Percentiles rank a stretch among this genome's conserved stretches.
These are phyloP conservation scores for Fraxinus dipetala DNA, from an alignment of 305 asterid species.

Conservation along the genomic window DNA sequence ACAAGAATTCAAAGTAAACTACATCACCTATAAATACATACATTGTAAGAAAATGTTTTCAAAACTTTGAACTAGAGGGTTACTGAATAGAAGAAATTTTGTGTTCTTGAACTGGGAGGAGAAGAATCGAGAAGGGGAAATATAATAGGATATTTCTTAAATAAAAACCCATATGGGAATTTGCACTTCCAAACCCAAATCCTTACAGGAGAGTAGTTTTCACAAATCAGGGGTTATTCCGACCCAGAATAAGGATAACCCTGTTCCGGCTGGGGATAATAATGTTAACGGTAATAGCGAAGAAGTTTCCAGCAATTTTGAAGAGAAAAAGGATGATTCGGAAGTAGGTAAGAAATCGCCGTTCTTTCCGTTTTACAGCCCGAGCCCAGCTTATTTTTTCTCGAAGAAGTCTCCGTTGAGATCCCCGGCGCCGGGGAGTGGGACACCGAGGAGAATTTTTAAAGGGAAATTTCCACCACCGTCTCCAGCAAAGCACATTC, in stretches of 20 bases:
- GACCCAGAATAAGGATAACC: conserved; percentile 21
- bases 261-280: conserved; percentile 20
- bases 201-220: conserved; percentile 31
- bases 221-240: conserved; percentile 18
- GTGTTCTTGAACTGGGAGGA: conserved; percentile 3
- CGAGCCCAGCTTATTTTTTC: conserved; percentile 67
- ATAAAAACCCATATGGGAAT: conserved; percentile 44
- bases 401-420: conserved; percentile 68
- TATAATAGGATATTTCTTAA: neutral
- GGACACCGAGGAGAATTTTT: conserved; percentile 62
- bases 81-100: neutral
- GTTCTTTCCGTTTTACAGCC: conserved; percentile 66
- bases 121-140: conserved; percentile 8
- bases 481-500: conserved; percentile 86
- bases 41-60: conserved; percentile 4
- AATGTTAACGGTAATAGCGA: conserved; percentile 11
- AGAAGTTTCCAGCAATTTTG: conserved; percentile 21
- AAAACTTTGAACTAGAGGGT: conserved; percentile 18
- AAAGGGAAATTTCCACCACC: conserved; percentile 72
- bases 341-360: conserved; percentile 49
- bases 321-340: conserved; percentile 30
- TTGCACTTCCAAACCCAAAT: conserved; percentile 56
- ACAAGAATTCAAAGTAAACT: conserved; percentile 21
- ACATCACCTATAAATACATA: neutral
- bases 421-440: conserved; percentile 54